Conservation (phyloP, 2,329 filamentous ascomycete species). For the Colletotrichum higginsianum region DNA sequence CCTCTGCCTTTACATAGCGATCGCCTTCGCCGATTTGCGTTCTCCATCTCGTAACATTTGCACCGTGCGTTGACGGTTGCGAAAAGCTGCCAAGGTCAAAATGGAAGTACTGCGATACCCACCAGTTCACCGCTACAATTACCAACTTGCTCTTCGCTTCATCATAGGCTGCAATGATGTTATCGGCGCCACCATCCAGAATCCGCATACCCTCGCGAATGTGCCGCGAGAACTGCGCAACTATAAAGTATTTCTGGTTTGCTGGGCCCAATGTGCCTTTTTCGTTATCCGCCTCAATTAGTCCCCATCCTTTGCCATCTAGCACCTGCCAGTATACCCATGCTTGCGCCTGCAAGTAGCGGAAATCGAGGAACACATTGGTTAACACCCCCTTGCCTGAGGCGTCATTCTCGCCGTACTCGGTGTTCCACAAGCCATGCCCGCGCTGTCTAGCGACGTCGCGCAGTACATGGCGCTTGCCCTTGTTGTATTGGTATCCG, state of each 20-base stretch:
- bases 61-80: conserved; percentile 49
- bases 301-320: conserved; percentile 58
- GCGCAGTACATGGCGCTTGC: conserved; percentile 51
- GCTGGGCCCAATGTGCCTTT: conserved; percentile 48
- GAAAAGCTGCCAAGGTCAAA: conserved; percentile 57
- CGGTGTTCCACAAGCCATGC: conserved; percentile 58
- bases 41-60: conserved; percentile 54
- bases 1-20: conserved; percentile 51
- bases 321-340: conserved; percentile 62
- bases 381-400: conserved; percentile 52
- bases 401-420: conserved; percentile 59
- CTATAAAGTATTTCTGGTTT: conserved; percentile 57
- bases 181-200: conserved; percentile 53
- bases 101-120: conserved; percentile 53
- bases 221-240: conserved; percentile 60
- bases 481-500: conserved; percentile 56
- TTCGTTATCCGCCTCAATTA: conserved; percentile 58
- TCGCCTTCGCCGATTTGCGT: conserved; percentile 54
- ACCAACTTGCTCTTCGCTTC: conserved; percentile 51
- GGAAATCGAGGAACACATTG: conserved; percentile 58
- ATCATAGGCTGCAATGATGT: conserved; percentile 58
- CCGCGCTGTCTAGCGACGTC: conserved; percentile 47
- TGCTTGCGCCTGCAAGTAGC: conserved; percentile 56
- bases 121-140: conserved; percentile 59
- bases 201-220: conserved; percentile 58